These are phyloP conservation scores for Podaxis sp. DNA, from an alignment of 768 basidiomycete species.

Conservation along the genomic window DNA sequence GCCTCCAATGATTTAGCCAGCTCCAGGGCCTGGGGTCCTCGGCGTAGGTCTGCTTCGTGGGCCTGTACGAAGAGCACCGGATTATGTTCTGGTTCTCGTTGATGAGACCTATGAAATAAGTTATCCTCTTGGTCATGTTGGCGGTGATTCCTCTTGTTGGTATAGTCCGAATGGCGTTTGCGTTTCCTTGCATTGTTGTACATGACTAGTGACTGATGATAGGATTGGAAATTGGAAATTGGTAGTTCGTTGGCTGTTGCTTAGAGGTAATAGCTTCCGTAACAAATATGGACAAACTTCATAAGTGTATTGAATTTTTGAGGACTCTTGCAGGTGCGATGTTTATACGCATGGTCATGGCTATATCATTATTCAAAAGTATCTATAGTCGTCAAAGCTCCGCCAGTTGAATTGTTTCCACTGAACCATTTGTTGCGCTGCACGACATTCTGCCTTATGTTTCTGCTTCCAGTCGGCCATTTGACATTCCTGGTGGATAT, in stretches of 20 bases:
- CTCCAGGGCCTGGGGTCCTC: constrained; percentile 39
- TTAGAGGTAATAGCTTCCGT: background rate
- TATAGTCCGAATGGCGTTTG: constrained; percentile 3
- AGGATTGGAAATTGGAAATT: background rate
- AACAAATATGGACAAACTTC: background rate
- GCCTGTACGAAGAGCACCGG: constrained; percentile 52
- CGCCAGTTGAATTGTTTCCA: constrained; percentile 19
- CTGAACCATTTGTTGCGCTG: constrained; percentile 17
- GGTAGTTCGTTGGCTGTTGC: background rate
- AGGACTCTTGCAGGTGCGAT: too few species aligned
- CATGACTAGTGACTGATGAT: background rate
- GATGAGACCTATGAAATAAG: background rate
- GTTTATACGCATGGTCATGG: too few species aligned
- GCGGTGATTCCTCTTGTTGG: background rate
- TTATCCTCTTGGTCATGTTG: background rate
- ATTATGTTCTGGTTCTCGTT: constrained; percentile 20
- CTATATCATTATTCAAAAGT: background rate
- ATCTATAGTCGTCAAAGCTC: background rate
- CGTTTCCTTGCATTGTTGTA: constrained; percentile 1
- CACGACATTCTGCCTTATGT: constrained; percentile 23
- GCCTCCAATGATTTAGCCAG: constrained; percentile 36
- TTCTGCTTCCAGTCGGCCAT: constrained; percentile 16
- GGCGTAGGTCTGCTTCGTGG: constrained; percentile 70
- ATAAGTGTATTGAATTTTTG: too few species aligned
- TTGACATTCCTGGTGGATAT: constrained; percentile 14